Evolutionary conservation across 768 basidiomycete genomes (phyloP), one percentile per base, ranked within the genome.

Genomic region (Auriculariales sp.): DNA sequence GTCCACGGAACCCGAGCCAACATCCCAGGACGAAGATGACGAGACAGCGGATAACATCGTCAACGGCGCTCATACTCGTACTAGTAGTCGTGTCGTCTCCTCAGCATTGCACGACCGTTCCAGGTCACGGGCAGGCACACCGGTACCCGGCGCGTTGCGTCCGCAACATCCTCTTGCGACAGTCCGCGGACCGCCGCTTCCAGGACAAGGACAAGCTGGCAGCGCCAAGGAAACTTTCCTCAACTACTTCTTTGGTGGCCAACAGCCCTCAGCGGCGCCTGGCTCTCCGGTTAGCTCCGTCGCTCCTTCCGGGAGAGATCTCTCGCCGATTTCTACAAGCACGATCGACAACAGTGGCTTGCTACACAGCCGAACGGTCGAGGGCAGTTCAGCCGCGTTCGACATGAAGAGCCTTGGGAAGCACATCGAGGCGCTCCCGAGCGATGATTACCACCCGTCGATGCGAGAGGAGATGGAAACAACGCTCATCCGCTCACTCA

Each of bases 381-480:
- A 92, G 57, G 83, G 75, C 45, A 84, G 71, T 62, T 84, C 74
- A 57, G 85, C 92, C 49, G 92, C 87, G 44, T 97, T 81, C 63
- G 95, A 98, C 63, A 99, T 99, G 95, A 97, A 91, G 73, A 95
- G 91, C 60, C 71, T 98, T 48, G 91, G 93, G 35, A 92, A 85
- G 66, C 95, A 99, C 60, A 87, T 99, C 52, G 95, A 99, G 65
- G 88, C 93, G 67, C 78, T 81, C 3, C 72, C 80, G 2, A 42
- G 59, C 1, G 73, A 73, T 27, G 77, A 76, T n/a, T 78, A 77
- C 24, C 75, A 78, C 29, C 66, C 92, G 52, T 82, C 85, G 1
- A 66, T 77, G 44, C 77, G 91, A 24, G 94, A 99, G 66, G 92
- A 98, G 66, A 89, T 97, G 88, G 94, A 98, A 66, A 94, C 90